phyloP scores from a whole-genome alignment of 192 early-diverging fungal genomes.

The Podila verticillata region DNA sequence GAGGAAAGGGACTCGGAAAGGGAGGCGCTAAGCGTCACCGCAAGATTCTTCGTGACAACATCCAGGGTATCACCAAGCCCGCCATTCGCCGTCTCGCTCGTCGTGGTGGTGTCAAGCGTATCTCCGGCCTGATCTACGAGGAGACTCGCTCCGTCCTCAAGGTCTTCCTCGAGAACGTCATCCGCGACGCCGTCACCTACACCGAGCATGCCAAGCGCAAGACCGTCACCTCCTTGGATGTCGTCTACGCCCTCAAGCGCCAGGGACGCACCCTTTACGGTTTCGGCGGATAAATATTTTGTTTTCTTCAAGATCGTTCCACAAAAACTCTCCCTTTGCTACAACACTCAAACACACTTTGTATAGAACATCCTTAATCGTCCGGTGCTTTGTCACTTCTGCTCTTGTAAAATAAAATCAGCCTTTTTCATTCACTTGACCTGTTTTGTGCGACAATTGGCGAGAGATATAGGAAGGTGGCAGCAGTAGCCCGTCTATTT shows the following conservation, averaged over 20 bases:
- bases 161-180: conserved; percentile 99
- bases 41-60: conserved; percentile 99
- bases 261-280: conserved; percentile 94
- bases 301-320: too few relatives aligned
- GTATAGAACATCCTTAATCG: too few relatives aligned
- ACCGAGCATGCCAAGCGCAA: neutral
- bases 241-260: conserved; percentile 98
- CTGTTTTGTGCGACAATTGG: too few relatives aligned
- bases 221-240: conserved; percentile 97
- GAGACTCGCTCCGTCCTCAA: conserved; percentile 98
- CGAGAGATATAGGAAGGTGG: too few relatives aligned
- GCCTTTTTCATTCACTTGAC: too few relatives aligned
- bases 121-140: conserved; percentile 99
- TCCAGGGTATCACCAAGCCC: conserved; percentile 97
- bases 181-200: conserved; percentile 98
- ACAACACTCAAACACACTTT: too few relatives aligned
- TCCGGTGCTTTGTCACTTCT: too few relatives aligned
- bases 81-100: conserved; percentile 99
- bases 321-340: too few relatives aligned
- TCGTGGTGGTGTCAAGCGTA: conserved; percentile 99
- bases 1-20: conserved; percentile 99
- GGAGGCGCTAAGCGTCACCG: conserved; percentile 99
- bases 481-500: too few relatives aligned
- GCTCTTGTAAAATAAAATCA: too few relatives aligned
- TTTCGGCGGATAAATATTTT: conserved; percentile 62